phyloP scores from a whole-genome alignment of 805 yeast species.

The Barnettozyma salicaria region DNA sequence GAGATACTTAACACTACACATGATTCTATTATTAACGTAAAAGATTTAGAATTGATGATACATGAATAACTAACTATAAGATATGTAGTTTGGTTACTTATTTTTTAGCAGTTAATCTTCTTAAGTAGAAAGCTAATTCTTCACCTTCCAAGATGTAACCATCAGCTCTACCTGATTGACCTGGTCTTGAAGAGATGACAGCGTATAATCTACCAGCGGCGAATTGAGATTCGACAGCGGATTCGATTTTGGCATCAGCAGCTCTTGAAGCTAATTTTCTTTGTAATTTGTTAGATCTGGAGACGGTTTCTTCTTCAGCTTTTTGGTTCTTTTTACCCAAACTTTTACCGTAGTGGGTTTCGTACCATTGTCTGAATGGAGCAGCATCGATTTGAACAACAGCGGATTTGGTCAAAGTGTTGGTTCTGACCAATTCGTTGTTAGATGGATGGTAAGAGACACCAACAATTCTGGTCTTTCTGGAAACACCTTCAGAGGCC shows the following conservation, averaged over 20 bases:
- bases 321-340: conserved; percentile 77
- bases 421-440: conserved; percentile 99
- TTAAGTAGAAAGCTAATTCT: conserved; percentile 99
- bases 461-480: conserved; percentile 98
- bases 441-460: conserved; percentile 99
- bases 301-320: conserved; percentile 45
- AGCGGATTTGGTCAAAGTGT: conserved; percentile 98
- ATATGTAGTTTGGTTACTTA: conserved; percentile 36
- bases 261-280: conserved; percentile 94
- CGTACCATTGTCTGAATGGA: conserved; percentile 99
- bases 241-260: conserved; percentile 75
- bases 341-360: conserved; percentile 93
- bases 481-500: conserved; percentile 98
- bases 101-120: conserved; percentile 99
- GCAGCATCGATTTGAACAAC: conserved; percentile 99
- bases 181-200: conserved; percentile 98
- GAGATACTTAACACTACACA: not conserved
- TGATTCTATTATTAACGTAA: conserved; percentile 17
- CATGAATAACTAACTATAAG: conserved; percentile 18
- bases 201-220: conserved; percentile 99
- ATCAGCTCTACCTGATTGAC: conserved; percentile 99
- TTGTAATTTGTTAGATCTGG: conserved; percentile 73
- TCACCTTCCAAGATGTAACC: conserved; percentile 99
- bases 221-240: conserved; percentile 93
- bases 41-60: conserved; percentile 24